Evolutionary conservation across 139 green algal genomes (phyloP), one percentile per base, ranked within the genome.

Genomic region (Picochlorum sp.): DNA sequence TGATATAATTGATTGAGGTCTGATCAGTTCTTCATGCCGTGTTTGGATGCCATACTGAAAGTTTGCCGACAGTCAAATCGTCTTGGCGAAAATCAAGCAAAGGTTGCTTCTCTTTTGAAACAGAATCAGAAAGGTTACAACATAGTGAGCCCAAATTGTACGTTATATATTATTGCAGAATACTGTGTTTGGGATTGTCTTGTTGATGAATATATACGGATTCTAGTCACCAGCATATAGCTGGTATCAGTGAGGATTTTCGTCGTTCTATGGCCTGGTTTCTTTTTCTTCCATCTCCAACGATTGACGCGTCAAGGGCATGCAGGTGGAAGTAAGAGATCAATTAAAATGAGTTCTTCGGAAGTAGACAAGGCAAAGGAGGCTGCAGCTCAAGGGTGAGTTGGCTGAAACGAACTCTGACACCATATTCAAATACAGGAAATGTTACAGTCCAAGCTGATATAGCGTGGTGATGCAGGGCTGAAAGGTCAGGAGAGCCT

Each of bases 401-500:
- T 6, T 62, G 64, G n/a, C n/a, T n/a, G n/a, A n/a, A n/a, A n/a
- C n/a, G n/a, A n/a, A 49, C 22, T 63, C 44, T 36, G 10, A 4
- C 40, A 28, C 40, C 7, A 44, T 50, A 35, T 24, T 18, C 5
- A n/a, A 12, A 33, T 58, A n/a, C n/a, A n/a, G n/a, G n/a, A n/a
- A n/a, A n/a, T 37, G 12, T 37, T 32, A 28, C 3, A 18, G 3
- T 57, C 28, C 33, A 41, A 14, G 37, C 41, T 55, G 18, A 22
- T 14, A 50, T 44, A 44, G n/a, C 22, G 10, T 47, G 8, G 12
- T 20, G 16, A 25, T 25, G 37, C 37, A 64, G 68, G 13, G 63
- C 53, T 45, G 62, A 55, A 6, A 62, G 71, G 31, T 63, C 20
- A 3, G 64, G 61, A 6, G 70, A 59, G 5, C 82, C 84, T 4